Evolutionary conservation across 306 rosid genomes (phyloP).

Genomic region (peach (Prunus persica)): Prunus_persica_NCBIv2 NC_034009.1:28418501-28419000

Average conservation of each 20-base stretch:
- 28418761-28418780: constrained; percentile 63
- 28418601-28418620: no score
- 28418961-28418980: constrained; percentile 8
- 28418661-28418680: neutral
- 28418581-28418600: neutral
- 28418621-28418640: neutral
- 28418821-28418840: constrained; percentile 77
- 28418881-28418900: constrained; percentile 65
- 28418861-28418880: constrained; percentile 80
- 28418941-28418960: neutral
- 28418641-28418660: neutral
- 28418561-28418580: neutral
- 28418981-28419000: neutral
- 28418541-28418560: neutral
- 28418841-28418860: constrained; percentile 90
- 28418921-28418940: constrained; percentile 44
- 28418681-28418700: neutral
- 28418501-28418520: neutral
- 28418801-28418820: constrained; percentile 91
- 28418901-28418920: constrained; percentile 51
- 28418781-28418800: constrained; percentile 85
- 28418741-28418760: constrained; percentile 10
- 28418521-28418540: neutral
- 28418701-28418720: neutral
- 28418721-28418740: neutral